Evolutionary conservation across 192 early-diverging fungal species (phyloP), one percentile per base, ranked within the genome.

Genomic region (Gaertneriomyces sp.): DNA sequence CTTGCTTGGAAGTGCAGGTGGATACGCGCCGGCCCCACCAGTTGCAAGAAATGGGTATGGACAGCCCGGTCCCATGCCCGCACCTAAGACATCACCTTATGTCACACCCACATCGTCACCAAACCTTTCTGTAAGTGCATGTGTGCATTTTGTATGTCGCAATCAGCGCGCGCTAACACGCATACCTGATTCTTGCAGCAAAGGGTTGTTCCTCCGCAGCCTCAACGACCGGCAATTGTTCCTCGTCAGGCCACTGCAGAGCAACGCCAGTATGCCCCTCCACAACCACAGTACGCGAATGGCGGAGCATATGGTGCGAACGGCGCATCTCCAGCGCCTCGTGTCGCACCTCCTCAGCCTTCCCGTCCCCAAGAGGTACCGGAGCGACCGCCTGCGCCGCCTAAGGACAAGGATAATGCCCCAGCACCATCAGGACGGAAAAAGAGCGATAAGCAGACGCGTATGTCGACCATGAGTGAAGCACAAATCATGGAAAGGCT

Each of bases 401-500:
- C 46, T 33, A 76, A 76, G 42, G 69, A 68, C 20, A 65, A 52
- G 9, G 59, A 72, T 49, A 11, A 58, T 59, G 68, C 38, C 16
- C 57, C 76, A 46, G 71, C 71, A 56, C 76, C 54, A 6, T 58
- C 79, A 40, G 57, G 62, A 12, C 55, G 46, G 51, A 45, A 69
- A 74, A 77, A 63, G 72, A 77, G 66, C 65, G 72, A 64, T 64
- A 72, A 57, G 53, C 89, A 91, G 63, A 89, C 84, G 50, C 79
- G 94, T 53, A 82, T 91, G 70, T 90, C 90, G 49, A 92, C 91
- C 42, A 81, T 95, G 88, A 85, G 91, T 11, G 94, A 99, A 69
- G 78, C 89, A 25, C 92, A 99, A 71, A 89, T 97, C 49, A 95
- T 99, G 93, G 89, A 94, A 54, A 91, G 86, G 75, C 75, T 99